These are phyloP conservation scores for Tillandsia fasciculata DNA, from an alignment of 176 grass and related monocot genomes.

Conservation along the genomic window DNA sequence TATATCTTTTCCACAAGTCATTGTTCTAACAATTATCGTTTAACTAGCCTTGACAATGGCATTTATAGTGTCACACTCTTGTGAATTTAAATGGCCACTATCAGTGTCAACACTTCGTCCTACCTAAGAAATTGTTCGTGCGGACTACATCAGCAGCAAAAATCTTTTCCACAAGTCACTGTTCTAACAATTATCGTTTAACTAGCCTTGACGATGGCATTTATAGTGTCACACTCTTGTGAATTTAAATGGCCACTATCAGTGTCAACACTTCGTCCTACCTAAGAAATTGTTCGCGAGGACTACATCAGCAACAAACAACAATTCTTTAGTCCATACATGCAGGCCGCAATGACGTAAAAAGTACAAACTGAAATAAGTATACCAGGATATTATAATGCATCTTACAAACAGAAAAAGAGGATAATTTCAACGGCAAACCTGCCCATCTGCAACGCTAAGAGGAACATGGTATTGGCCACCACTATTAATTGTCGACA, in stretches of 20 bases:
- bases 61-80: constrained; percentile 60
- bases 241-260: constrained; percentile 42
- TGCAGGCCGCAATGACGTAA: neutral
- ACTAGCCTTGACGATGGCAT: constrained; percentile 80
- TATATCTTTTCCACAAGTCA: neutral
- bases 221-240: constrained; percentile 60
- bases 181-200: constrained; percentile 13
- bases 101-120: constrained; percentile 40
- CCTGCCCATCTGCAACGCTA: constrained; percentile 87
- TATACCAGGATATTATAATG: neutral
- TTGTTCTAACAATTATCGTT: constrained; percentile 7
- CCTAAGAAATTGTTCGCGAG: constrained; percentile 26
- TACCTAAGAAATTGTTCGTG: constrained; percentile 30
- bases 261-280: constrained; percentile 43
- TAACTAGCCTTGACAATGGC: constrained; percentile 80
- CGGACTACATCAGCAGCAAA: constrained; percentile 4
- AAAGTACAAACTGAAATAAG: neutral
- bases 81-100: constrained; percentile 44
- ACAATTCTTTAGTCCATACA: constrained; percentile 6
- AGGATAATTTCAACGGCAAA: constrained; percentile 19
- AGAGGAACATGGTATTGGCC: constrained; percentile 89
- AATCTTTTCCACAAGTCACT: neutral
- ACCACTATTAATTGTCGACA: constrained; percentile 51
- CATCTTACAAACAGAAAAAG: neutral
- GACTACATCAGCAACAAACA: constrained; percentile 8